These are phyloP conservation scores for Nevesoporus exiguus DNA, from an alignment of 768 basidiomycete species.

Conservation along the genomic window DNA sequence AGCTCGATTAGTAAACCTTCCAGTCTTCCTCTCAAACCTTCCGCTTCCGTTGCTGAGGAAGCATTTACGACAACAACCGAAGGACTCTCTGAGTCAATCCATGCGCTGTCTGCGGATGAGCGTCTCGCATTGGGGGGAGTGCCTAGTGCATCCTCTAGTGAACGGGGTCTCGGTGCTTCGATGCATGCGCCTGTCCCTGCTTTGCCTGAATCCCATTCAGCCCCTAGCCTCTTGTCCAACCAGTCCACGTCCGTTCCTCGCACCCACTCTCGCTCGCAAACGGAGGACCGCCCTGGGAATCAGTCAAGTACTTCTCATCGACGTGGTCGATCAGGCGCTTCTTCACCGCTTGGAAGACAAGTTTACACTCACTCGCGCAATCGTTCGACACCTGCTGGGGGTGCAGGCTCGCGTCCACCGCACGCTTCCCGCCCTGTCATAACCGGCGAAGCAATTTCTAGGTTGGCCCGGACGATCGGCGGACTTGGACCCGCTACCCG, in stretches of 20 bases:
- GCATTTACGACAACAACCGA: conserved; percentile 12
- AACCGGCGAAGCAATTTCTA: conserved; percentile 67
- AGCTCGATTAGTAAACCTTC: conserved; percentile 14
- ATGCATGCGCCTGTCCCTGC: conserved; percentile 51
- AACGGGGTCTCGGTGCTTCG: conserved; percentile 45
- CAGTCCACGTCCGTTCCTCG: conserved; percentile 27
- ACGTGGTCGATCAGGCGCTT: conserved; percentile 42
- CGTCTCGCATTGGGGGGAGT: conserved; percentile 15
- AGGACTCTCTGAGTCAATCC: conserved; percentile 29
- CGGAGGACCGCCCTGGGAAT: conserved; percentile 44
- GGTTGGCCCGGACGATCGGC: conserved; percentile 61
- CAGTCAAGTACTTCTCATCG: conserved; percentile 32
- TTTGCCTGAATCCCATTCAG: conserved; percentile 38
- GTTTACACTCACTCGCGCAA: conserved; percentile 46
- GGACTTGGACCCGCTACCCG: conserved; percentile 27
- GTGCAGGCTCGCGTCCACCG: conserved; percentile 36
- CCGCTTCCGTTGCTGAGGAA: conserved; percentile 5
- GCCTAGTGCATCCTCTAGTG: conserved; percentile 21
- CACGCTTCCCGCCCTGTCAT: conserved; percentile 63
- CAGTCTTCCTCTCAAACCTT: conserved; percentile 12
- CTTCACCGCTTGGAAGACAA: conserved; percentile 41
- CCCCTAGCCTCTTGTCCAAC: conserved; percentile 33
- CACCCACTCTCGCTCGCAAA: conserved; percentile 54
- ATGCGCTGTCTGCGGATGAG: conserved; percentile 21
- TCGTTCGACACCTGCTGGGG: conserved; percentile 55